A percentile compares a stretch with the other conserved stretches of the same genome.
Evolutionary conservation across 2,329 filamentous ascomycete genomes (phyloP).

Genomic region (Diaporthe eres): DNA sequence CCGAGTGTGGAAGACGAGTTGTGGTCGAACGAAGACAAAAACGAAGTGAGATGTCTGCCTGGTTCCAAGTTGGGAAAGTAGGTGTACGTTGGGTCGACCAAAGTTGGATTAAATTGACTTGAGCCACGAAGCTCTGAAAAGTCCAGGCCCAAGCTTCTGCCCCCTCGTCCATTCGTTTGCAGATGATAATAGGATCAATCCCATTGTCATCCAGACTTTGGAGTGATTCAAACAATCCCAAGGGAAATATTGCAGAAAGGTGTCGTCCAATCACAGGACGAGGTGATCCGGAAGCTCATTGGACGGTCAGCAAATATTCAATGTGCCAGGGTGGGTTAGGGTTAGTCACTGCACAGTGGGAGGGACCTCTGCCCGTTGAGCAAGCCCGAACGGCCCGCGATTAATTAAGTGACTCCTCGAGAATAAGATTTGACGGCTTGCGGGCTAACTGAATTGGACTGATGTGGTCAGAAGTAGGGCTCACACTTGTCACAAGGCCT

Average conservation of each 20-base stretch:
- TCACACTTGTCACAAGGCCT: background rate
- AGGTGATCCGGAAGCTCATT: background rate
- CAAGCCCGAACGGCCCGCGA: background rate
- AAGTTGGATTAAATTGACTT: background rate
- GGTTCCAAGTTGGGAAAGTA: background rate
- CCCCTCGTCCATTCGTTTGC: background rate
- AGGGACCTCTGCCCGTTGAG: background rate
- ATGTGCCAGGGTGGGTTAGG: background rate
- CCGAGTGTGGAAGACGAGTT: background rate
- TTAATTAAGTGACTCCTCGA: background rate
- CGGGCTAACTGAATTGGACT: background rate
- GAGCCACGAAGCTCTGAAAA: background rate
- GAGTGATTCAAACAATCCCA: background rate
- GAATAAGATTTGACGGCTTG: background rate
- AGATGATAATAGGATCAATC: background rate
- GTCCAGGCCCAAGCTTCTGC: background rate
- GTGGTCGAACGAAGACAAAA: background rate
- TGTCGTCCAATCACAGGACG: constrained; percentile 5
- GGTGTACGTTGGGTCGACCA: background rate
- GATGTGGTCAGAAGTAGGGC: background rate
- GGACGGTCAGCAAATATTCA: background rate
- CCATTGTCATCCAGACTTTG: background rate
- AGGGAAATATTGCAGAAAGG: background rate
- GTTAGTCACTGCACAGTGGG: background rate
- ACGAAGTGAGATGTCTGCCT: constrained; percentile 19